phyloP scores from a whole-genome alignment of 768 basidiomycete genomes.

The Xanthoconium stramineum region DNA sequence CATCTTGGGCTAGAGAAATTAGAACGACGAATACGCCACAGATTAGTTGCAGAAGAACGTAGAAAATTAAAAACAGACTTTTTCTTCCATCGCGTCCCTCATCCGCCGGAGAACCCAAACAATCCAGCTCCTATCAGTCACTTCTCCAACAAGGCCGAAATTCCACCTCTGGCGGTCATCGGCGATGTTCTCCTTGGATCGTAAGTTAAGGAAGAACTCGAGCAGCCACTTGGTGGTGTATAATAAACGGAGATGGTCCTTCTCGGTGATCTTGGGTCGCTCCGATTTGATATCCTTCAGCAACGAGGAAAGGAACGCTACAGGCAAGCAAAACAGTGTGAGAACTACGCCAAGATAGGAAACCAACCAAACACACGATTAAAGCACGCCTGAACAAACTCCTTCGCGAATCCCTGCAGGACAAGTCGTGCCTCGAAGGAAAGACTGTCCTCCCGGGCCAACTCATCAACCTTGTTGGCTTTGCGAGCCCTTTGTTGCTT shows the following conservation, averaged over 20 bases:
- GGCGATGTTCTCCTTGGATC: slow-evolving; percentile 36
- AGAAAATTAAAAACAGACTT: slow-evolving; percentile 45
- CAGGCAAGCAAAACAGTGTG: slow-evolving; percentile 10
- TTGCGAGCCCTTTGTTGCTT: slow-evolving; percentile 62
- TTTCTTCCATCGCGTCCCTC: slow-evolving; percentile 86
- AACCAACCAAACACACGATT: slow-evolving; percentile 60
- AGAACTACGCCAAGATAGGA: slow-evolving; percentile 13
- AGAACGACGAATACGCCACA: slow-evolving; percentile 6
- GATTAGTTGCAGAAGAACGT: slow-evolving; percentile 2
- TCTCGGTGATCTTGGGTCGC: slow-evolving; percentile 88
- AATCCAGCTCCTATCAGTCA: slow-evolving; percentile 84
- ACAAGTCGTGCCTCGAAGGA: slow-evolving; percentile 59
- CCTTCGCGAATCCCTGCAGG: slow-evolving; percentile 65
- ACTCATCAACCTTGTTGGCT: slow-evolving; percentile 60
- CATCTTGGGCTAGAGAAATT: slow-evolving; percentile 66
- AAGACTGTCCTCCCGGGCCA: slow-evolving; percentile 65
- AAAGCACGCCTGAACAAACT: slow-evolving; percentile 82
- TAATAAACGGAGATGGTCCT: slow-evolving; percentile 87
- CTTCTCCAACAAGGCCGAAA: slow-evolving; percentile 77
- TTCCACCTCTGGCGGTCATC: slow-evolving; percentile 43
- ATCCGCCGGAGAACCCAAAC: slow-evolving; percentile 89
- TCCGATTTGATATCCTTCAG: slow-evolving; percentile 94
- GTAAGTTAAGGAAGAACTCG: slow-evolving; percentile 73
- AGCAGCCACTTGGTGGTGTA: slow-evolving; percentile 90
- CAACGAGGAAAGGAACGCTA: slow-evolving; percentile 83